Base-by-base conservation (phyloP, 2,329 filamentous ascomycete genomes). In the Colletotrichum acutatum region DNA sequence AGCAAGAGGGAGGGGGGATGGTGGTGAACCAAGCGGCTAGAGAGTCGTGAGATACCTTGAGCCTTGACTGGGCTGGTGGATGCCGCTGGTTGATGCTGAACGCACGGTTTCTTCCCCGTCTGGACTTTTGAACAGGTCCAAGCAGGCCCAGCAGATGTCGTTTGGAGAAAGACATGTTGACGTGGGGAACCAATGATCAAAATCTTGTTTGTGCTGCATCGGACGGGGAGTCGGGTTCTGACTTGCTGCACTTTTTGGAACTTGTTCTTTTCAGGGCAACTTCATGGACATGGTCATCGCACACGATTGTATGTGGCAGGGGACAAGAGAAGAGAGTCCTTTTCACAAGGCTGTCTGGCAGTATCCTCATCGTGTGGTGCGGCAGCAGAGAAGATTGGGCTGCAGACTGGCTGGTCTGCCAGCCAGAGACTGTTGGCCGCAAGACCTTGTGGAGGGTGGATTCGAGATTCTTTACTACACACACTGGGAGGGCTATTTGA, bases 181-280 rank as follows among this genome's bases (percentile, higher is more conserved):
- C 63, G 58, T 61, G 57, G 71, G 24, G 58, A 26, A 67, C 64
- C 62, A 72, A 72, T 67, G 71, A 63, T 74, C 60, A 73, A 74
- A 76, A 76, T 73, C 71, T 71, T 76, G 66, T 76, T 79, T 79
- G 76, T 79, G 77, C 81, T 76, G 82, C 82, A 84, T 82, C 76
- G 80, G 79, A 80, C 72, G 79, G 78, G 79, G 82, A 83, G 81
- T 83, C 80, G 79, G 79, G 78, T 79, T 83, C 78, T 81, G 77
- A 78, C 78, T 80, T 80, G 76, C 78, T 72, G 71, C 71, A 52
- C 68, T 66, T 56, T 73, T 61, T 67, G 68, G 71, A 63, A 67
- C 58, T 59, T 62, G 60, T 65, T 72, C 63, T 72, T 73, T 73
- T 57, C 57, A 68, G 46, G 63, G 58, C 71, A 74, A 59, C 68